These are phyloP conservation scores for Beta corolliflora DNA, from an alignment of 179 eudicot species.

Conservation along the genomic window DNA sequence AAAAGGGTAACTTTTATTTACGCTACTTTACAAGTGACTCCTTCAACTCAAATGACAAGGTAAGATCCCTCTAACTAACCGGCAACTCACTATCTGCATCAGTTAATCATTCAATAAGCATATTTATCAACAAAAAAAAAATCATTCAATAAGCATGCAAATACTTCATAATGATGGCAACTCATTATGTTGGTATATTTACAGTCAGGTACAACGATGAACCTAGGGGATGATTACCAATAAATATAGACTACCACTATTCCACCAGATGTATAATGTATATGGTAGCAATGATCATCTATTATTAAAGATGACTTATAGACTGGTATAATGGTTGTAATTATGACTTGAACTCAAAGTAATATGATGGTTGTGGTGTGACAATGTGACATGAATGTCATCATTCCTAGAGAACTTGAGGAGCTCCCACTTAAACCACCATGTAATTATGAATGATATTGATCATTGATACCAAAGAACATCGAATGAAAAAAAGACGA, in stretches of 20 bases:
- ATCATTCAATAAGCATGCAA: slow-evolving; percentile 2
- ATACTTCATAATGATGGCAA: slow-evolving; percentile 3
- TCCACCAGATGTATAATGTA: background rate
- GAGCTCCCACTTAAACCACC: background rate
- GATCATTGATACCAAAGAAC: too few relatives aligned
- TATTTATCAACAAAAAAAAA: too few relatives aligned
- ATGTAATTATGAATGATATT: background rate
- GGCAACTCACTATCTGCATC: too few relatives aligned
- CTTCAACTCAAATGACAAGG: too few relatives aligned
- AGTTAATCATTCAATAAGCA: too few relatives aligned
- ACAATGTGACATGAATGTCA: background rate
- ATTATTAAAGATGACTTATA: background rate
- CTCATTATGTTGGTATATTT: background rate
- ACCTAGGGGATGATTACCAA: background rate
- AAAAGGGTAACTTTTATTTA: too few relatives aligned
- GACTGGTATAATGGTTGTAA: background rate
- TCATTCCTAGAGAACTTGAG: background rate
- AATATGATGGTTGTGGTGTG: too few relatives aligned
- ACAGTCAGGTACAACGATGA: too few relatives aligned
- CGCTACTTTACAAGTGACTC: too few relatives aligned
- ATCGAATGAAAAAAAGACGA: too few relatives aligned
- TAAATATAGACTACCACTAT: background rate
- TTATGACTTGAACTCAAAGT: background rate
- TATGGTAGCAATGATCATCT: background rate
- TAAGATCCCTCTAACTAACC: too few relatives aligned